phyloP scores from a whole-genome alignment of 2,329 filamentous ascomycete species.

The Colletotrichum plurivorum region DNA sequence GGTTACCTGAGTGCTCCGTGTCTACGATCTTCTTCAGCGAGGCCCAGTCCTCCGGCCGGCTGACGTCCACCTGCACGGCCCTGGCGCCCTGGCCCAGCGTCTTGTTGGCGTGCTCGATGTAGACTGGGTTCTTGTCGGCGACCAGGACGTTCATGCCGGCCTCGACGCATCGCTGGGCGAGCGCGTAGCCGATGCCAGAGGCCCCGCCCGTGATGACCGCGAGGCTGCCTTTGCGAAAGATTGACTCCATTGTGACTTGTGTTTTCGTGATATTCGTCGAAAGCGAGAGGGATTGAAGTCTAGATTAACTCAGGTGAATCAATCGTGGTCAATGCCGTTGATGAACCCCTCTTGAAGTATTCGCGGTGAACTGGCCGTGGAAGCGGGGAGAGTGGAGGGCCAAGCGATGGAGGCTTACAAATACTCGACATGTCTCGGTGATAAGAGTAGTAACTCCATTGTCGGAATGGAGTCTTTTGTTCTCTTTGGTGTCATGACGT shows the following conservation, averaged over 20 bases:
- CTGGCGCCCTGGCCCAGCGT: neutral
- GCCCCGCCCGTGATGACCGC: constrained; percentile 87
- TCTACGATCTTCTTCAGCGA: neutral
- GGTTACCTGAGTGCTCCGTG: constrained; percentile 2
- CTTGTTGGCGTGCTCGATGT: neutral
- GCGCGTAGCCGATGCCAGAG: constrained; percentile 82
- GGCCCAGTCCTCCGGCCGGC: neutral
- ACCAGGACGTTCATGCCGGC: constrained; percentile 75
- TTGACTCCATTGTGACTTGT: neutral
- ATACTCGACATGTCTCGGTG: neutral
- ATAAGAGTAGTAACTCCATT: neutral
- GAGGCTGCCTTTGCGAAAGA: neutral
- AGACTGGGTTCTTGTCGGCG: neutral
- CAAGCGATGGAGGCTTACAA: neutral
- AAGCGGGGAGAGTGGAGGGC: too few species aligned
- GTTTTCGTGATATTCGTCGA: too few species aligned
- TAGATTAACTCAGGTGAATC: too few species aligned
- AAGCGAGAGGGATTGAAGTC: too few species aligned
- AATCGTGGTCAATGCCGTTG: too few species aligned
- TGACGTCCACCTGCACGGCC: neutral
- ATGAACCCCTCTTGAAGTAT: neutral
- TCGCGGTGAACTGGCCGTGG: neutral
- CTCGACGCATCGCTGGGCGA: constrained; percentile 76
- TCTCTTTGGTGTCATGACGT: too few species aligned
- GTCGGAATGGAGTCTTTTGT: too few species aligned